Evolutionary conservation across 139 green algal genomes (phyloP).

Genomic region (Desmodesmus armatus): DNA sequence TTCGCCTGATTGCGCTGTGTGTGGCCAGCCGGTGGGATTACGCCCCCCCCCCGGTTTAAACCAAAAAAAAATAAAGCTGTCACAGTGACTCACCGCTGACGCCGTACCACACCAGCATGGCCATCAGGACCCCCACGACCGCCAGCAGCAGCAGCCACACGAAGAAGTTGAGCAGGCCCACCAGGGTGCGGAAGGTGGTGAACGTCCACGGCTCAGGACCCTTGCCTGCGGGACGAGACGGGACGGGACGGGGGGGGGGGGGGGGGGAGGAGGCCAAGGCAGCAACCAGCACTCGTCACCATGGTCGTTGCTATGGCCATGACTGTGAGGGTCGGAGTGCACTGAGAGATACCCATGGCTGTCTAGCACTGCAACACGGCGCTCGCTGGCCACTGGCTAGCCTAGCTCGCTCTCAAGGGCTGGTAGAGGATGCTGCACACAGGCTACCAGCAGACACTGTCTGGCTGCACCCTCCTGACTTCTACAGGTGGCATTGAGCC

Average conservation of each 20-base stretch:
- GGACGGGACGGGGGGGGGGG: background rate
- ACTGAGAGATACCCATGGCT: too few relatives aligned
- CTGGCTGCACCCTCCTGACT: background rate
- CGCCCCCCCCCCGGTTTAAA: too few relatives aligned
- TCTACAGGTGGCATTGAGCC: background rate
- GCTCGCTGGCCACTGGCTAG: too few relatives aligned
- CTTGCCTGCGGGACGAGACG: background rate
- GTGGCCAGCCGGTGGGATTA: too few relatives aligned
- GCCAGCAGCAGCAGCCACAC: conserved; percentile 36
- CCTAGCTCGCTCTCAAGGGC: background rate
- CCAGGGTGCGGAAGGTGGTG: background rate
- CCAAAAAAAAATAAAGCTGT: too few relatives aligned
- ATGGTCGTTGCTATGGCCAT: background rate
- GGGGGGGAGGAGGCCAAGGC: background rate
- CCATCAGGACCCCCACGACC: conserved; percentile 4
- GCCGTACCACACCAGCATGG: conserved; percentile 36
- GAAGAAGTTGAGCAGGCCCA: background rate
- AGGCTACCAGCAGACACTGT: background rate
- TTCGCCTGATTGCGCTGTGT: too few relatives aligned
- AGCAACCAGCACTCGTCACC: background rate
- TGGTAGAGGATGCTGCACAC: background rate
- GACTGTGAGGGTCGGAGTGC: too few relatives aligned
- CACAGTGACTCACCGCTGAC: too few relatives aligned
- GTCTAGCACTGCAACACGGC: too few relatives aligned
- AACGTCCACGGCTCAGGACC: conserved; percentile 4